A percentile compares a stretch with the other conserved stretches of the same genome.
These are phyloP conservation scores for Venturia carpophila DNA, from an alignment of 2,329 filamentous ascomycete genomes.

Conservation along the genomic window DNA sequence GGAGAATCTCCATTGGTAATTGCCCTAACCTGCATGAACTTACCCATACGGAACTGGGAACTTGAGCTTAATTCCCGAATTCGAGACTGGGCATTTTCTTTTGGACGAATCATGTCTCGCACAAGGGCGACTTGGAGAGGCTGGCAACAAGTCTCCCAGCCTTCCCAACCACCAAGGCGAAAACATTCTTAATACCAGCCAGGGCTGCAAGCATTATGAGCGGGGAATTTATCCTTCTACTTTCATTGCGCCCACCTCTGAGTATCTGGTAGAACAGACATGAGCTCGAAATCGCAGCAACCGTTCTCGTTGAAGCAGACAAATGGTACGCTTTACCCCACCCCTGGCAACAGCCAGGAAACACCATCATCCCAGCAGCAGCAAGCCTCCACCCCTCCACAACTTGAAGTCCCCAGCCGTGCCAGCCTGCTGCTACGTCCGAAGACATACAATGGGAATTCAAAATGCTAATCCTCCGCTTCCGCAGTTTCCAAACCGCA, in stretches of 20 bases:
- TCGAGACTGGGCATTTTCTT: neutral
- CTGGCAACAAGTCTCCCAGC: neutral
- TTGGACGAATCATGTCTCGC: slow-evolving; percentile 1
- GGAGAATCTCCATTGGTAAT: neutral
- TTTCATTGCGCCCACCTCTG: neutral
- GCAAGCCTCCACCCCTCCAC: neutral
- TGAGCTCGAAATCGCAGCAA: neutral
- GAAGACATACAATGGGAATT: neutral
- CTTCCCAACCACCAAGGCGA: neutral
- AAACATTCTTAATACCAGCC: slow-evolving; percentile 7
- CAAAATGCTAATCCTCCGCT: neutral
- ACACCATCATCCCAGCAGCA: neutral
- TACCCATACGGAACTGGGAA: neutral
- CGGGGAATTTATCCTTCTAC: slow-evolving; percentile 1
- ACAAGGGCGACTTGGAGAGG: neutral
- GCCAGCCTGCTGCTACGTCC: neutral
- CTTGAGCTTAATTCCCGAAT: neutral
- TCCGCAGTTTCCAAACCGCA: slow-evolving; percentile 26
- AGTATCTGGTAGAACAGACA: neutral
- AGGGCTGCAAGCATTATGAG: neutral
- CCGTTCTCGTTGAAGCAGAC: slow-evolving; percentile 7
- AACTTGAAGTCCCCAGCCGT: too few species aligned
- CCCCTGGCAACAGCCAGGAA: neutral
- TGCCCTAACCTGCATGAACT: slow-evolving; percentile 2
- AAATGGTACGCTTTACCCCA: neutral